phyloP scores from a whole-genome alignment of 1,139 yeast species.

The Candida glucosophila region DNA sequence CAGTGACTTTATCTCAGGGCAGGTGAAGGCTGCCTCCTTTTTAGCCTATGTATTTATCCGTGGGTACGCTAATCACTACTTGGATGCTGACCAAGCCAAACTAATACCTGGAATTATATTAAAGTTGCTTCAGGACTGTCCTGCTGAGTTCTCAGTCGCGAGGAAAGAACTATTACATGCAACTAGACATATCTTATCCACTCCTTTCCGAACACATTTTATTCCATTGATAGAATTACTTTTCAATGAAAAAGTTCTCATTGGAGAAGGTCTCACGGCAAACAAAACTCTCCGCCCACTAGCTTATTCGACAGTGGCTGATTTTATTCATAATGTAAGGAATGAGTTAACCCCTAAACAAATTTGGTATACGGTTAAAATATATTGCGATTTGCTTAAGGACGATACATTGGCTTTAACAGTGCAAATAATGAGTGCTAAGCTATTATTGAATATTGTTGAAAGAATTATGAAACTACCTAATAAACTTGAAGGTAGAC shows the following conservation, averaged over 20 bases:
- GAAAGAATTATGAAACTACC: constrained; percentile 83
- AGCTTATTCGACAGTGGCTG: constrained; percentile 95
- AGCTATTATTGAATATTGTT: constrained; percentile 74
- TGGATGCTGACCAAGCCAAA: constrained; percentile 55
- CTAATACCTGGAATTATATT: constrained; percentile 82
- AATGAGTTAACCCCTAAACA: constrained; percentile 76
- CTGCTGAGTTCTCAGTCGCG: constrained; percentile 89
- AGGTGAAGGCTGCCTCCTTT: constrained; percentile 93
- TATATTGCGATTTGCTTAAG: constrained; percentile 73
- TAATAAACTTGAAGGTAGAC: constrained; percentile 78
- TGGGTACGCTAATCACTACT: constrained; percentile 62
- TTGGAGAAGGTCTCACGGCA: constrained; percentile 90
- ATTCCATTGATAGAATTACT: constrained; percentile 78
- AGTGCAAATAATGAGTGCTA: constrained; percentile 96
- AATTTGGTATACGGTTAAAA: constrained; percentile 79
- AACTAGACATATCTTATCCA: constrained; percentile 85
- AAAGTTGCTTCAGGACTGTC: constrained; percentile 86
- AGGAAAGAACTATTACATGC: constrained; percentile 91
- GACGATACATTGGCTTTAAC: constrained; percentile 81
- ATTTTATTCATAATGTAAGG: constrained; percentile 87
- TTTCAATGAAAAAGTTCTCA: constrained; percentile 77
- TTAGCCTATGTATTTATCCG: constrained; percentile 86
- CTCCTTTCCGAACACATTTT: constrained; percentile 76
- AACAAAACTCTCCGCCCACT: constrained; percentile 81
- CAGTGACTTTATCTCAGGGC: constrained; percentile 89